phyloP scores from a whole-genome alignment of 2,329 filamentous ascomycete genomes.

The Beauveria caledonica region DNA sequence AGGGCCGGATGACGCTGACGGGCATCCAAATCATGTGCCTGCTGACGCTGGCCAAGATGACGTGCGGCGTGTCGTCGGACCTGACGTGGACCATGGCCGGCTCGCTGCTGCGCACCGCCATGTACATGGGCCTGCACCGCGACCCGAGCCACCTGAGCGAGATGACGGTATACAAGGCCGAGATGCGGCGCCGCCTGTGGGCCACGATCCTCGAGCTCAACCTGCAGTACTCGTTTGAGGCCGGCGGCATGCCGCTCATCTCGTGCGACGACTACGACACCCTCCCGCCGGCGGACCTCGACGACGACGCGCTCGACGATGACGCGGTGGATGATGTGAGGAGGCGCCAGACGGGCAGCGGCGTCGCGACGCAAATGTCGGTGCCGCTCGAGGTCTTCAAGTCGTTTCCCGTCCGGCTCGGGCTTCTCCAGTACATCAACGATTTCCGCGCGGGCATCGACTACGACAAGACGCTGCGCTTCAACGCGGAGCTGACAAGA shows the following conservation, averaged over 20 bases:
- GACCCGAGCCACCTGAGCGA: conserved; percentile 43
- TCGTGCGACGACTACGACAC: conserved; percentile 41
- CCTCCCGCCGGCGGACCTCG: conserved; percentile 38
- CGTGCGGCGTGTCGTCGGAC: conserved; percentile 39
- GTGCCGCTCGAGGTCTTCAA: conserved; percentile 37
- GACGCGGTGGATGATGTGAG: conserved; percentile 20
- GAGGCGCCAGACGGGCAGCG: conserved; percentile 13
- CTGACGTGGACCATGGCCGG: conserved; percentile 45
- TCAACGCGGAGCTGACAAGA: conserved; percentile 36
- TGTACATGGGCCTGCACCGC: conserved; percentile 51
- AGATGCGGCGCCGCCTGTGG: conserved; percentile 50
- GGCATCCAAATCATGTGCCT: conserved; percentile 46
- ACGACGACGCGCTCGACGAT: conserved; percentile 42
- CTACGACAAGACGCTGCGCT: conserved; percentile 39
- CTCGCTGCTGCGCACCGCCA: conserved; percentile 41
- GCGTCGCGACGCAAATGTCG: conserved; percentile 38
- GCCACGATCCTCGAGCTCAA: conserved; percentile 46
- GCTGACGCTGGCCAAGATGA: conserved; percentile 40
- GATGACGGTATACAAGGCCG: conserved; percentile 39
- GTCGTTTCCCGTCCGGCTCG: conserved; percentile 35
- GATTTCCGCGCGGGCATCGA: conserved; percentile 33
- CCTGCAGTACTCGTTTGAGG: conserved; percentile 42
- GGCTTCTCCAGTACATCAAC: conserved; percentile 38
- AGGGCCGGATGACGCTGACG: conserved; percentile 39
- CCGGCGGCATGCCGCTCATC: conserved; percentile 42